phyloP scores from a whole-genome alignment of 345 rosid genomes.

The Triadica sebifera region DNA sequence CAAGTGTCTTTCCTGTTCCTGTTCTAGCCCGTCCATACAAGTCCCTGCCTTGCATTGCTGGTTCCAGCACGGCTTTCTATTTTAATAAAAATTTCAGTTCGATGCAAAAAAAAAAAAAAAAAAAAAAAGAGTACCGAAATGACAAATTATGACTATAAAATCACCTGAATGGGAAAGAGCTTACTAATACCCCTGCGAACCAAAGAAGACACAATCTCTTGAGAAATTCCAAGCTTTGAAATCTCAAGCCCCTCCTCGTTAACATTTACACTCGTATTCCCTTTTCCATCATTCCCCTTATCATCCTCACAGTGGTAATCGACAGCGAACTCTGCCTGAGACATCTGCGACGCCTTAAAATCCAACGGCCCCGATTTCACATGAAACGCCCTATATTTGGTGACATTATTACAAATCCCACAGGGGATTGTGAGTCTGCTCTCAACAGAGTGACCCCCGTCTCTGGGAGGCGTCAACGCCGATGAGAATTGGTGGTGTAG shows the following conservation, averaged over 20 bases:
- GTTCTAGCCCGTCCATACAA: constrained; percentile 93
- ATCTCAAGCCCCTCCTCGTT: constrained; percentile 68
- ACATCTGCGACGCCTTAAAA: constrained; percentile 41
- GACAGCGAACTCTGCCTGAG: constrained; percentile 52
- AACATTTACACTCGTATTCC: constrained; percentile 2
- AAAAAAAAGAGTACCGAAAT: neutral
- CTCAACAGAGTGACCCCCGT: neutral
- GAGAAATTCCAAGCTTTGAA: constrained; percentile 60
- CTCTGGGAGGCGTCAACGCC: neutral
- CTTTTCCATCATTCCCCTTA: constrained; percentile 17
- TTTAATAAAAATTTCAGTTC: neutral
- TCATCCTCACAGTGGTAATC: constrained; percentile 46
- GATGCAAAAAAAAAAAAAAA: neutral
- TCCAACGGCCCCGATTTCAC: constrained; percentile 45
- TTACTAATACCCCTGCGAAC: constrained; percentile 55
- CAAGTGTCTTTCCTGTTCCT: constrained; percentile 96
- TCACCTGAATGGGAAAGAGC: constrained; percentile 93
- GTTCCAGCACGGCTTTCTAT: constrained; percentile 89
- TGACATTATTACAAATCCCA: neutral
- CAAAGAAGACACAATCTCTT: constrained; percentile 75
- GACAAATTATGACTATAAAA: neutral
- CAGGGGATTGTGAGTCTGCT: neutral
- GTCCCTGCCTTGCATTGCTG: constrained; percentile 95
- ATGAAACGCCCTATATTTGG: constrained; percentile 42
- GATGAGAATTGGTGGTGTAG: constrained; percentile 22